A percentile compares a stretch with the other conserved stretches of the same genome.
phyloP scores from a whole-genome alignment of 2,329 filamentous ascomycete genomes.

The Verticillium nubilum region DNA sequence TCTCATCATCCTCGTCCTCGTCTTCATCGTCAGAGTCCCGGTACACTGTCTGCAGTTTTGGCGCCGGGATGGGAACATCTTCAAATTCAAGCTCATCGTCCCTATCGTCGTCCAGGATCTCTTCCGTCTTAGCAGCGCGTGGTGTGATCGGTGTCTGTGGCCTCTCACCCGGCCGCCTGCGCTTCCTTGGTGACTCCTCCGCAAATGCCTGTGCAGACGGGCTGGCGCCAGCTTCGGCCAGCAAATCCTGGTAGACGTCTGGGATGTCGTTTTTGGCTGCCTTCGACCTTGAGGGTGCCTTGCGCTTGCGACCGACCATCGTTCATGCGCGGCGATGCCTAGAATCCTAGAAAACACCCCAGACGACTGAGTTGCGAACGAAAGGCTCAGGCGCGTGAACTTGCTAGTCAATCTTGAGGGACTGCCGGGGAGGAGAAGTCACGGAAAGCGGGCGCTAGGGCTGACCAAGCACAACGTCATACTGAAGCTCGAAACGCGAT shows the following conservation, averaged over 20 bases:
- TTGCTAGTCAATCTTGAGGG: no score
- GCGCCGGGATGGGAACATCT: slow-evolving; percentile 41
- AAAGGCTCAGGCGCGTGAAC: no score
- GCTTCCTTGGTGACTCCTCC: slow-evolving; percentile 37
- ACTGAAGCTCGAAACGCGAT: neutral
- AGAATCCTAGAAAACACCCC: neutral
- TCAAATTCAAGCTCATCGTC: slow-evolving; percentile 40
- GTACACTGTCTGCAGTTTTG: slow-evolving; percentile 46
- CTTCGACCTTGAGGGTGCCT: slow-evolving; percentile 16
- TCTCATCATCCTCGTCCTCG: slow-evolving; percentile 29
- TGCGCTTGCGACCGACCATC: slow-evolving; percentile 19
- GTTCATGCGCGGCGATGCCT: neutral
- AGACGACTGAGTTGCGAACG: neutral
- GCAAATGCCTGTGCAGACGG: slow-evolving; percentile 17
- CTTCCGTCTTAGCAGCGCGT: neutral
- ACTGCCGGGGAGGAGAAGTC: neutral
- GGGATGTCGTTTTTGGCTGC: slow-evolving; percentile 17
- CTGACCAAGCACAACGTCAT: slow-evolving; percentile 1
- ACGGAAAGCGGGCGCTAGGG: slow-evolving; percentile 1
- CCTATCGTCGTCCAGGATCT: slow-evolving; percentile 27
- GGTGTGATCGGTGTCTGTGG: slow-evolving; percentile 5
- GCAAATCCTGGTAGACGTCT: slow-evolving; percentile 43
- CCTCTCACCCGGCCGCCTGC: slow-evolving; percentile 21
- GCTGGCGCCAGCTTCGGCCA: slow-evolving; percentile 37
- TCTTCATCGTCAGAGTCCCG: slow-evolving; percentile 40